Conservation (phyloP, 2,329 filamentous ascomycete genomes). For the Nannizziopsis barbatae region DNA sequence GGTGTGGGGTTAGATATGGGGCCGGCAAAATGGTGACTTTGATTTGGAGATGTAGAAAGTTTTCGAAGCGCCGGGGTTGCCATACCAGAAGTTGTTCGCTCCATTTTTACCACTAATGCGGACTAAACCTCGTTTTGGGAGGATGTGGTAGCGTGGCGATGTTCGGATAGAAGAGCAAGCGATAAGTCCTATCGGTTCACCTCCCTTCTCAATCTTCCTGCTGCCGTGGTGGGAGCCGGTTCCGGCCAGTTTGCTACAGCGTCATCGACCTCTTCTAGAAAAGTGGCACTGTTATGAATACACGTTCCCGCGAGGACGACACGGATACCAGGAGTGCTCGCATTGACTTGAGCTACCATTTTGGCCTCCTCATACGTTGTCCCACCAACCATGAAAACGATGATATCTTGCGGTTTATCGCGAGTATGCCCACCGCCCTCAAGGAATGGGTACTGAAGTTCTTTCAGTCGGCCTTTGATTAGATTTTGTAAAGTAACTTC, state of each 20-base stretch:
- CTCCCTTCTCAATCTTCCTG: constrained; percentile 52
- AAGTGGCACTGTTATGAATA: constrained; percentile 77
- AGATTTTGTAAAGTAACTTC: constrained; percentile 83
- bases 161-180: not conserved
- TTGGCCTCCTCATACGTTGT: constrained; percentile 96
- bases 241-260: constrained; percentile 80
- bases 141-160: too few relatives aligned
- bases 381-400: constrained; percentile 89
- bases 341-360: constrained; percentile 89
- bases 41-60: too few relatives aligned
- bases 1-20: too few relatives aligned
- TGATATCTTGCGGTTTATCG: constrained; percentile 93
- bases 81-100: too few relatives aligned
- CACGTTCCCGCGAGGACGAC: constrained; percentile 82
- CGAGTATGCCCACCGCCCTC: constrained; percentile 76
- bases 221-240: constrained; percentile 46
- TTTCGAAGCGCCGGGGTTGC: too few relatives aligned
- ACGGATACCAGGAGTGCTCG: constrained; percentile 73
- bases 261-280: constrained; percentile 85
- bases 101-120: too few relatives aligned
- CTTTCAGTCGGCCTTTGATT: constrained; percentile 78
- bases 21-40: too few relatives aligned
- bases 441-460: constrained; percentile 85
- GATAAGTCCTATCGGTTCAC: constrained; percentile 36
- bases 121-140: too few relatives aligned